Evolutionary conservation across 352 stramenopile genomes (phyloP), one percentile per base, ranked within the genome.

Genomic region (Globisporangium splendens): DNA sequence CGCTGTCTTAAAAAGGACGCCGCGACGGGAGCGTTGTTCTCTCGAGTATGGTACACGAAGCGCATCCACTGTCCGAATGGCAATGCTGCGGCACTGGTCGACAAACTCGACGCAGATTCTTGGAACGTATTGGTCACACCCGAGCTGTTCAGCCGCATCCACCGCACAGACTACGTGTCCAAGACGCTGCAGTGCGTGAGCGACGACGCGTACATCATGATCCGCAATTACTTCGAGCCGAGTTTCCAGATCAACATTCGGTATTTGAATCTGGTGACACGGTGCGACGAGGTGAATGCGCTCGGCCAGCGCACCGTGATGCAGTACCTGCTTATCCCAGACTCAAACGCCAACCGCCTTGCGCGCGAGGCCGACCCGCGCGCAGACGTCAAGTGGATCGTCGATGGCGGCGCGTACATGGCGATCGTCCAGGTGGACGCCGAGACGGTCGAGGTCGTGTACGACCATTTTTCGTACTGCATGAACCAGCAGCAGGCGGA

Each of bases 401-500:
- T 63, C 35, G 69, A 76, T 44, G 71, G 71, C 13, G 71, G 68
- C 13, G 70, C 70, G 12, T 66, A 60, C 50, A 79, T 79, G 70
- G 67, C 61, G 42, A 46, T 79, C 33, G 33, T 60, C 8, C 57
- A 72, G 50, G 61, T 79, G 15, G 68, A 76, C 42, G 44, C 56
- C 35, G 50, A 60, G 18, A 69, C 65, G 8, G 61, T 79, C 6
- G 53, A 79, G 21, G 59, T 79, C 14, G 46, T 74, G 54, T 79
- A 79, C 50, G 71, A 79, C 46, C 71, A 79, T 46, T 70, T 53
- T 42, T 62, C 71, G 14, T 62, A 49, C 38, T 80, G 71, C 28
- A 53, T 78, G 47, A 86, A 47, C 48, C 66, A 78, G 51, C 63
- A 78, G 46, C 73, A 84, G 22, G 72, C 77, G 33, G 70, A 71